Evolutionary conservation across 2,329 filamentous ascomycete species (phyloP).

Genomic region (Ceratocystis cubensis): DNA sequence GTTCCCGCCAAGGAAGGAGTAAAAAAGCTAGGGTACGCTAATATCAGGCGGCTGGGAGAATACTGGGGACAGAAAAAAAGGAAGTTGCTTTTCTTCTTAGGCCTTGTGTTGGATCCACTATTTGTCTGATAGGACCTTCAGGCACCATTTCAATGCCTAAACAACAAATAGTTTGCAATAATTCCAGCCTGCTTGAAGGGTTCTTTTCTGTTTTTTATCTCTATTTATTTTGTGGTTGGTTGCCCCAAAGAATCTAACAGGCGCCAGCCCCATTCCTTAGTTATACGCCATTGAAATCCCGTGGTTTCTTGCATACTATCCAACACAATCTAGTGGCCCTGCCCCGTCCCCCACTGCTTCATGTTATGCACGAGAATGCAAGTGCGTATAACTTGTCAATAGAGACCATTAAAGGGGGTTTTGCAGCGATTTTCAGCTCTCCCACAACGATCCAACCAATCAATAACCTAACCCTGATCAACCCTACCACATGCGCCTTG

Average conservation of each 20-base stretch:
- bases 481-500: neutral
- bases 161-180: neutral
- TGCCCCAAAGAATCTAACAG: too few species aligned
- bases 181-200: neutral
- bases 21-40: neutral
- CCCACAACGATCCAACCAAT: neutral
- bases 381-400: neutral
- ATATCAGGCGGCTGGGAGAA: constrained; percentile 6
- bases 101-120: neutral
- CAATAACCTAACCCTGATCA: neutral
- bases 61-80: neutral
- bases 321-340: too few species aligned
- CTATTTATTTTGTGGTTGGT: too few species aligned
- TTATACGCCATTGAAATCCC: too few species aligned
- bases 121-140: neutral
- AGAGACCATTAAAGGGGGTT: too few species aligned
- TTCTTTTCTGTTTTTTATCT: neutral
- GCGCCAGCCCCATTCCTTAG: too few species aligned
- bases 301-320: too few species aligned
- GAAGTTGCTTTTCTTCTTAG: neutral
- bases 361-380: too few species aligned
- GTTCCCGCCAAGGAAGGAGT: neutral
- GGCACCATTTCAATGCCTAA: neutral
- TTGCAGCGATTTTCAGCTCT: neutral
- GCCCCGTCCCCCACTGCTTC: too few species aligned